Evolutionary conservation across 1,284 basidiomycete genomes (phyloP), one percentile per base, ranked within the genome.

Genomic region (Puccinia sorghi): DNA sequence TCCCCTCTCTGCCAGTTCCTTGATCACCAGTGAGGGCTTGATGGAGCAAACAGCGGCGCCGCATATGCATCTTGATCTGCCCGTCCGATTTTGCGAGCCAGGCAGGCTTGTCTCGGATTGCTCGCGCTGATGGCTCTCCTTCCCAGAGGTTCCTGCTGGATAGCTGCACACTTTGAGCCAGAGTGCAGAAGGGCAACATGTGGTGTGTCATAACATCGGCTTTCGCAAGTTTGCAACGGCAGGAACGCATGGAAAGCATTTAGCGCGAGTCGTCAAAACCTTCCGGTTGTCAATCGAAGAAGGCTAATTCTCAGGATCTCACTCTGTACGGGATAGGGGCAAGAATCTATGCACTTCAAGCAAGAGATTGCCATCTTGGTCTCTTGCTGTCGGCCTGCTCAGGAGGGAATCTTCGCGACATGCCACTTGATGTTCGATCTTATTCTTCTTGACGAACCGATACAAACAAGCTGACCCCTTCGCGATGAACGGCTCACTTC

Each of bases 351-450:
- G 56, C 25, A 57, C 56, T 57, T 57, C 25, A 32, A 32, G 25
- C 25, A 57, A 57, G 56, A 57, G 56, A 57, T 57, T 57, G 27
- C 56, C 56, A 57, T 57, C 56, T 57, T 57, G 25, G 56, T 57
- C 56, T 57, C 22, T 32, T 32, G 56, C 56, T 57, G 56, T 32
- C 32, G 1, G 32, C 56, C 56, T 32, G 56, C 56, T 57, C 56
- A 57, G 56, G 56, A 57, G 56, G 6, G 27, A 32, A 57, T 57
- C 56, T 57, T 32, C 25, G 32, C 56, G 2, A 46, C 43, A 46
- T 27, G 32, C 56, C 56, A 57, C 56, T 46, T 32, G 56, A 57
- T 57, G 56, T 57, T 57, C 56, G 56, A 57, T 57, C 56, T 57
- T 57, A 57, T 57, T 57, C 56, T 32, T 27, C 56, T 57, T 57